phyloP scores from a whole-genome alignment of 106 monocot genomes.

The Hemerocallis citrina region DNA sequence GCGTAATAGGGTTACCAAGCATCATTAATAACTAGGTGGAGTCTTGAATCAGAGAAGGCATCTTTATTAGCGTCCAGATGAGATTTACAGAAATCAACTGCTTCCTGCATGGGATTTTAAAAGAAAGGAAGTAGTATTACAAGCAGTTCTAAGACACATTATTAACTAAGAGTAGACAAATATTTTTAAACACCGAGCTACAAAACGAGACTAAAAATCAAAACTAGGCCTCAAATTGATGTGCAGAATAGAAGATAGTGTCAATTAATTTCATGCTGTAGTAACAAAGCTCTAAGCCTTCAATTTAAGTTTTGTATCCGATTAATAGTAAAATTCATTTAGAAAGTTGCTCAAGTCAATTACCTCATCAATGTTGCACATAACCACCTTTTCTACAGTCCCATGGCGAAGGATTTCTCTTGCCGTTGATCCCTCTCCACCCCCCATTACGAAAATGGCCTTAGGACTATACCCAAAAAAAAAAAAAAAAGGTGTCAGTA shows the following conservation, averaged over 20 bases:
- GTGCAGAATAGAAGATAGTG: too few species aligned
- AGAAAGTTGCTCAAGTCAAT: too few species aligned
- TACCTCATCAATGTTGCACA: slow-evolving; percentile 53
- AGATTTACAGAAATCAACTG: slow-evolving; percentile 42
- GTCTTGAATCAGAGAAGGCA: slow-evolving; percentile 31
- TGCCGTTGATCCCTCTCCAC: slow-evolving; percentile 43
- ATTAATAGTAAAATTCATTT: too few species aligned
- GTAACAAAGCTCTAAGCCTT: too few species aligned
- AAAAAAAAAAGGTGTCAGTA: too few species aligned
- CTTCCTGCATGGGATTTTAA: slow-evolving; percentile 26
- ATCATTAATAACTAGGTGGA: slow-evolving; percentile 36
- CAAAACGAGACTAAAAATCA: too few species aligned
- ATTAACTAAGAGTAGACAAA: background rate
- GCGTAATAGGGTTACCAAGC: slow-evolving; percentile 19
- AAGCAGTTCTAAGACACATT: background rate
- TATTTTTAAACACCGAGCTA: too few species aligned
- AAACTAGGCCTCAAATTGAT: too few species aligned
- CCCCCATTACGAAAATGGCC: slow-evolving; percentile 37
- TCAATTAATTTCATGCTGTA: too few species aligned
- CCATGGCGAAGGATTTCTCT: slow-evolving; percentile 39
- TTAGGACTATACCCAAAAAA: slow-evolving; percentile 18
- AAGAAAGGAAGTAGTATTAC: background rate
- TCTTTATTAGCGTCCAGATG: slow-evolving; percentile 26
- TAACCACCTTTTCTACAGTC: slow-evolving; percentile 29
- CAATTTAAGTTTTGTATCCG: too few species aligned